Evolutionary conservation across 2,329 filamentous ascomycete genomes (phyloP).

Genomic region (Aspergillus pseudotamarii): DNA sequence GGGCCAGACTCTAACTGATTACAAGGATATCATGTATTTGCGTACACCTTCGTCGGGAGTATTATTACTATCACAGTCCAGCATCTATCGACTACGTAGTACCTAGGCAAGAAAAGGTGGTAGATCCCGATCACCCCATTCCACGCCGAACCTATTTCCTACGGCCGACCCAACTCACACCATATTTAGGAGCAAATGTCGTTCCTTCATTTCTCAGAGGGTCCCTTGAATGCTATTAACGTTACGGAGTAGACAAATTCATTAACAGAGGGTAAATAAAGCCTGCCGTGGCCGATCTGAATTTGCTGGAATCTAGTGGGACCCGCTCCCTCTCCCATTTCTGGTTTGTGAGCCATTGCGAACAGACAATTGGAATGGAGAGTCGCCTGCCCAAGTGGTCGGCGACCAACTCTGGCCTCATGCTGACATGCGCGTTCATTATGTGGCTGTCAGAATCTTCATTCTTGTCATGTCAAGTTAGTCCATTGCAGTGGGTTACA

Average conservation of each 20-base stretch:
- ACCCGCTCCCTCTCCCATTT: slow-evolving; percentile 25
- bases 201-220: slow-evolving; percentile 1
- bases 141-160: slow-evolving; percentile 4
- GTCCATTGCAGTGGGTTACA: neutral
- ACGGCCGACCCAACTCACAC: neutral
- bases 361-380: neutral
- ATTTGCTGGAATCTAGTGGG: slow-evolving; percentile 28
- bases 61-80: neutral
- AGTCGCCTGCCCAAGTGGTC: neutral
- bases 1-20: slow-evolving; percentile 15
- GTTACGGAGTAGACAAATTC: neutral
- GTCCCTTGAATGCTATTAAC: slow-evolving; percentile 13
- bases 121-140: neutral
- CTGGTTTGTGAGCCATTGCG: neutral
- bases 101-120: neutral
- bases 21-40: slow-evolving; percentile 6
- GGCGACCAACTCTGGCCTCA: neutral
- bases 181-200: slow-evolving; percentile 4
- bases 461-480: neutral
- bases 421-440: neutral
- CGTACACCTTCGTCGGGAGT: neutral
- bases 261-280: slow-evolving; percentile 1
- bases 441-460: neutral
- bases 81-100: too few relatives aligned
- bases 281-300: slow-evolving; percentile 27